phyloP scores from a whole-genome alignment of 768 basidiomycete species.

The Amanita pseudoporphyria region DNA sequence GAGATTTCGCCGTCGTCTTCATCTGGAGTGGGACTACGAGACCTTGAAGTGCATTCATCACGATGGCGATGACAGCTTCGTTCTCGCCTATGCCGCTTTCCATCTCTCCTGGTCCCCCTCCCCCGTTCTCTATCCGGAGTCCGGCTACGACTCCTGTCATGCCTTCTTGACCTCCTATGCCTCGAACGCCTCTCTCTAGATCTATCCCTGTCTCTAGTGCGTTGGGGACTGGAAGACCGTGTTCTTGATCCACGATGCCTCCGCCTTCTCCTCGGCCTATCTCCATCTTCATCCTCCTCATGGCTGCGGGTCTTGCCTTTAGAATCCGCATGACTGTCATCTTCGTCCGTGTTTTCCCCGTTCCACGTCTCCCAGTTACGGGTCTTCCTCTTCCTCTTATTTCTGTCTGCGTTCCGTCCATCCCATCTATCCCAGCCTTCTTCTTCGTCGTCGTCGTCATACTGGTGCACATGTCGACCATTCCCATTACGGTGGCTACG shows the following conservation, averaged over 20 bases:
- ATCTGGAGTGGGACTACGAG: background rate
- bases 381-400: conserved; percentile 22
- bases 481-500: conserved; percentile 12
- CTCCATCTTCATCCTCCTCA: conserved; percentile 4
- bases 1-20: background rate
- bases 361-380: conserved; percentile 44
- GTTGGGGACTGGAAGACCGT: conserved; percentile 8
- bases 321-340: conserved; percentile 10
- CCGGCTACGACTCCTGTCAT: conserved; percentile 1
- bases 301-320: background rate
- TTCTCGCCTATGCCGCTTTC: background rate
- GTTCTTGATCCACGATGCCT: conserved; percentile 17
- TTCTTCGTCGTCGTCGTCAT: conserved; percentile 21
- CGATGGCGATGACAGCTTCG: background rate
- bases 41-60: background rate
- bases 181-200: conserved; percentile 3
- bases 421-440: conserved; percentile 46
- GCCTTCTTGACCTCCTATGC: conserved; percentile 3
- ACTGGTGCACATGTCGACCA: background rate
- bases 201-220: background rate
- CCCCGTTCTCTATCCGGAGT: background rate
- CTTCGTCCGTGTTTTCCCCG: conserved; percentile 22
- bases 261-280: conserved; percentile 19
- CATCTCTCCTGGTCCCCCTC: background rate
- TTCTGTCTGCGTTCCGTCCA: conserved; percentile 39